Percentiles rank a stretch among this genome's conserved stretches.
Conservation (phyloP, 192 early-diverging fungal species). For the Funneliformis geosporum region DNA sequence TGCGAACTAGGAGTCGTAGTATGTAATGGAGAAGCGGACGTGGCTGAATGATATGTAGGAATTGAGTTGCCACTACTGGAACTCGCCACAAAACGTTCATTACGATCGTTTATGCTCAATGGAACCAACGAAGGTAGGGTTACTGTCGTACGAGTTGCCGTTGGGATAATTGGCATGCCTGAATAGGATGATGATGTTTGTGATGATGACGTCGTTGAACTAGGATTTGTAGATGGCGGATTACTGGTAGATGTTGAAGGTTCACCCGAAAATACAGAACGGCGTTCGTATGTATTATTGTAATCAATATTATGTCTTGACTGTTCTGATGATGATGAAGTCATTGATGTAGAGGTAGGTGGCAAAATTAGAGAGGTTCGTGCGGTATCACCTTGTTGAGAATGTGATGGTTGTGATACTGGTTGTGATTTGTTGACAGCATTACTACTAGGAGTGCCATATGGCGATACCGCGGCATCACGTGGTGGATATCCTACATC, state of each 20-base stretch:
- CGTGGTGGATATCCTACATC: not conserved
- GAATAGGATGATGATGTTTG: not conserved
- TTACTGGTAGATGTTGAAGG: not conserved
- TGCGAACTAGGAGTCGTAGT: not conserved
- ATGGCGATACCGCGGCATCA: not conserved
- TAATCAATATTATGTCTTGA: not conserved
- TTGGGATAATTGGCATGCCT: not conserved
- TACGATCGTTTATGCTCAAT: too few species aligned
- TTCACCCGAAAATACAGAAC: not conserved
- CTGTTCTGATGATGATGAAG: not conserved
- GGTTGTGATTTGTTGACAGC: not conserved
- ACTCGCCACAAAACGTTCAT: not conserved
- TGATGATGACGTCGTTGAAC: not conserved
- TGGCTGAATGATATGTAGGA: not conserved
- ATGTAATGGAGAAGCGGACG: not conserved
- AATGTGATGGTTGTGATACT: not conserved
- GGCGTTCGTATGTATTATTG: not conserved
- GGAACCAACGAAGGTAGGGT: not conserved
- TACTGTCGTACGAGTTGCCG: not conserved
- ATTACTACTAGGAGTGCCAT: not conserved
- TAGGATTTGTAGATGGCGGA: not conserved
- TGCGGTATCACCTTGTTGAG: not conserved
- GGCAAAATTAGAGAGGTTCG: too few species aligned
- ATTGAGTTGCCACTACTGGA: not conserved
- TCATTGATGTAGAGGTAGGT: not conserved